Conservation (phyloP, 2,329 filamentous ascomycete species). For the Didymella lethalis region DNA sequence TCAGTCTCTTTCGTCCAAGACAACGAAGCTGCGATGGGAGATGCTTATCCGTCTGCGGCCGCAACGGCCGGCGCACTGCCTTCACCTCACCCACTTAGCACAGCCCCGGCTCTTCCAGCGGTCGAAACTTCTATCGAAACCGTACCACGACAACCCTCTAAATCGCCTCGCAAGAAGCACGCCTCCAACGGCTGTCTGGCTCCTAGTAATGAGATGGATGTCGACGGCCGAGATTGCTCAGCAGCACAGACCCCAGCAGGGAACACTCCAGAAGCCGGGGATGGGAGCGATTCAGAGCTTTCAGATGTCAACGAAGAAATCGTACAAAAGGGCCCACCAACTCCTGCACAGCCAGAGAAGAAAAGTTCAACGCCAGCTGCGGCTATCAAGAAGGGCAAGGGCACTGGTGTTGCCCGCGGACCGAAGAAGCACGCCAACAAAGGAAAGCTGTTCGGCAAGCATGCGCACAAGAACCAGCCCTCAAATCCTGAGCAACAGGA, state of each 20-base stretch:
- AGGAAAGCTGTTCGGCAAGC: constrained; percentile 42
- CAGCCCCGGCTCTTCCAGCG: constrained; percentile 39
- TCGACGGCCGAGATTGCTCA: constrained; percentile 36
- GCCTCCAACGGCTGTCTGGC: constrained; percentile 32
- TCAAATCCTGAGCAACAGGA: constrained; percentile 38
- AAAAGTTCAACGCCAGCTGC: constrained; percentile 29
- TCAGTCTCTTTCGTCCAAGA: constrained; percentile 34
- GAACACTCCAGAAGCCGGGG: constrained; percentile 40
- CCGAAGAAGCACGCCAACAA: constrained; percentile 46
- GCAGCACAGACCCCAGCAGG: constrained; percentile 38
- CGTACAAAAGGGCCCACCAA: constrained; percentile 45
- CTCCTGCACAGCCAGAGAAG: constrained; percentile 38
- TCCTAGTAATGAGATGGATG: constrained; percentile 31
- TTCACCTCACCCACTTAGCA: constrained; percentile 39
- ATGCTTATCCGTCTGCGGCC: constrained; percentile 29
- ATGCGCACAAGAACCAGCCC: constrained; percentile 40
- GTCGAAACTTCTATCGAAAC: constrained; percentile 36
- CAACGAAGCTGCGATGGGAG: constrained; percentile 28
- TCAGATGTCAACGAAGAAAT: constrained; percentile 52
- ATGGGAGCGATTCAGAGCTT: constrained; percentile 46
- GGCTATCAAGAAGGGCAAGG: constrained; percentile 41
- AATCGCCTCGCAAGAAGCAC: constrained; percentile 44
- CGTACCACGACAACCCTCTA: constrained; percentile 39
- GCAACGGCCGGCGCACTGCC: constrained; percentile 14
- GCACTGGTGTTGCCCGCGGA: constrained; percentile 36